phyloP scores from a whole-genome alignment of 179 eudicot species.

The Spergularia azorica region DNA sequence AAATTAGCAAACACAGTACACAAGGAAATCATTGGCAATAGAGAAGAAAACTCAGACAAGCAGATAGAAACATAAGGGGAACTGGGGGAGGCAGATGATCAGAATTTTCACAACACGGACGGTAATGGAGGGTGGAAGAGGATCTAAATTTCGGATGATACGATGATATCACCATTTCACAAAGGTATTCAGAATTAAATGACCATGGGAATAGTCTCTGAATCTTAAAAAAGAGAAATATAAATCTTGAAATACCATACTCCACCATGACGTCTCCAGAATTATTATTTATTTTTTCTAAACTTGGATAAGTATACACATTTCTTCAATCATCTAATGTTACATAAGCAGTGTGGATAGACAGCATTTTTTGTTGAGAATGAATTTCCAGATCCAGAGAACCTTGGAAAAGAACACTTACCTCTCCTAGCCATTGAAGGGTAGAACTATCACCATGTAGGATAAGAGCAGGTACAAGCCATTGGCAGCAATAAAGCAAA shows the following conservation, averaged over 20 bases:
- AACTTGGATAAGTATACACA: not conserved
- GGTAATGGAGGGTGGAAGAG: not conserved
- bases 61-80: not conserved
- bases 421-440: slow-evolving; percentile 76
- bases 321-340: not conserved
- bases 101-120: not conserved
- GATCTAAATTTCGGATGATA: not conserved
- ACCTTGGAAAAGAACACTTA: slow-evolving; percentile 14
- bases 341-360: not conserved
- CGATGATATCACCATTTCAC: slow-evolving; percentile 3
- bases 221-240: not conserved
- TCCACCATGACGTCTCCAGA: not conserved
- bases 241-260: not conserved
- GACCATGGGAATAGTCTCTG: not conserved
- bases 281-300: not conserved
- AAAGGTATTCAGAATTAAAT: slow-evolving; percentile 1
- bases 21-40: slow-evolving; percentile 8
- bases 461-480: slow-evolving; percentile 93
- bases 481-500: slow-evolving; percentile 77
- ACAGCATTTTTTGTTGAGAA: not conserved
- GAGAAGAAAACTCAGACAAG: slow-evolving; percentile 19
- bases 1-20: slow-evolving; percentile 23
- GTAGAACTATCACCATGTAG: slow-evolving; percentile 62
- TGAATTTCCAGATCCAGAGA: slow-evolving; percentile 3
- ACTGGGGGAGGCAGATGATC: not conserved